Percentiles rank a stretch among this genome's conserved stretches.
Evolutionary conservation across 208 protist genomes (phyloP).

Genomic region (Histomonas meleagridis): DNA sequence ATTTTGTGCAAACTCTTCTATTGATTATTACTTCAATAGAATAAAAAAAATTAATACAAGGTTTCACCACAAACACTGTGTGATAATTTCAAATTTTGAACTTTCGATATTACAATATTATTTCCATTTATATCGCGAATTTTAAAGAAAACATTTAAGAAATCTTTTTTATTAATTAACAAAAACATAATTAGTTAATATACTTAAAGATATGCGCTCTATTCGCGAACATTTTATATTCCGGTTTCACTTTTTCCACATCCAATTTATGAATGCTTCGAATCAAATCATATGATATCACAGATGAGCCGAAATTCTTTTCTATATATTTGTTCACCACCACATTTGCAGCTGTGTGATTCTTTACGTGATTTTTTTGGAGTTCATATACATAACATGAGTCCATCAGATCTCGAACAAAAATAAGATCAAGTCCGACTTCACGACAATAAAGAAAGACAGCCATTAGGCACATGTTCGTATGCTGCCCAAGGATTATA

Average conservation of each 20-base stretch:
- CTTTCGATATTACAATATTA: no score
- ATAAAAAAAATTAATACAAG: no score
- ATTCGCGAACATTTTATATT: neutral
- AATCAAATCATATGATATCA: neutral
- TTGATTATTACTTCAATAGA: no score
- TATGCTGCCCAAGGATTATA: neutral
- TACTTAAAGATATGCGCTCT: neutral
- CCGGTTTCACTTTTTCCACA: no score
- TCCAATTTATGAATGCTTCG: neutral
- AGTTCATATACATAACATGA: neutral
- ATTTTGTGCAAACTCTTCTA: no score
- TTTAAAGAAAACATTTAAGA: no score
- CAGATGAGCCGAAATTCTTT: neutral
- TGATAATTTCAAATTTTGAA: no score
- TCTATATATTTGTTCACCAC: neutral
- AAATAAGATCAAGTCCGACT: neutral
- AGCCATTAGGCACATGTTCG: constrained; percentile 18
- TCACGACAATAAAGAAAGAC: neutral
- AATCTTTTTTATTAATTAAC: no score
- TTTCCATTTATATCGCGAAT: no score
- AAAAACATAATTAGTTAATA: no score
- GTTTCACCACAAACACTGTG: no score
- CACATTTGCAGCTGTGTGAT: neutral
- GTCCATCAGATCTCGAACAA: neutral
- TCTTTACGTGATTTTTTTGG: neutral